Evolutionary conservation across 2,329 filamentous ascomycete species (phyloP).

Genomic region (Penicillium sp.): DNA sequence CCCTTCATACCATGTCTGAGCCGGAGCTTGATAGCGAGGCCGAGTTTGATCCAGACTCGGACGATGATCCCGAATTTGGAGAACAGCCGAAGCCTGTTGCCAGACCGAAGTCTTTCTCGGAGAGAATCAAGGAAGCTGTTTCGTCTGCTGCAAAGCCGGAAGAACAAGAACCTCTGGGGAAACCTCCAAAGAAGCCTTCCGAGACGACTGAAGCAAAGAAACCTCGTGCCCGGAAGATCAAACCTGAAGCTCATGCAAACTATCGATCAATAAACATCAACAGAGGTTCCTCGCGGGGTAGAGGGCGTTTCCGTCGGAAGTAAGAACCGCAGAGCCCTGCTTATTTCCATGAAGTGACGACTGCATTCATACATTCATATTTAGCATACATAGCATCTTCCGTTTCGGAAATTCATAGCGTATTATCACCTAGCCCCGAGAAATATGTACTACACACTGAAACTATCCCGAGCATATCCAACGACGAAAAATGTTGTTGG

Average conservation of each 20-base stretch:
- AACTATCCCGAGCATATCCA: not conserved
- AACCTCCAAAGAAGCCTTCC: conserved; percentile 12
- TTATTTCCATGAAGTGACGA: conserved; percentile 17
- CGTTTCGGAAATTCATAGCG: not conserved
- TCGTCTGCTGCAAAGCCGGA: conserved; percentile 19
- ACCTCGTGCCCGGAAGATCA: conserved; percentile 38
- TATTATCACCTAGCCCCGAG: not conserved
- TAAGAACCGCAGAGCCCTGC: conserved; percentile 10
- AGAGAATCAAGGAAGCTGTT: conserved; percentile 39
- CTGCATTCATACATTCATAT: conserved; percentile 13
- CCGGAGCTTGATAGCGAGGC: conserved; percentile 24
- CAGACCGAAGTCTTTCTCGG: conserved; percentile 34
- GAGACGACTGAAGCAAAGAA: conserved; percentile 21
- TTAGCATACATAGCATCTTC: conserved; percentile 8
- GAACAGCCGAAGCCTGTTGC: conserved; percentile 19
- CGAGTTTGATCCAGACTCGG: conserved; percentile 20
- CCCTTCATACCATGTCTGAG: conserved; percentile 30
- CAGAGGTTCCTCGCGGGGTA: conserved; percentile 34
- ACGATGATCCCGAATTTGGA: conserved; percentile 33
- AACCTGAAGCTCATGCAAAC: conserved; percentile 49
- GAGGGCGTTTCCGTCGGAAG: conserved; percentile 40
- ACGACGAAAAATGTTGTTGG: too few species aligned
- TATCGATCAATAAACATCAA: conserved; percentile 50
- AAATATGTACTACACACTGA: too few species aligned
- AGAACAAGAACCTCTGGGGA: conserved; percentile 4